A percentile compares a stretch with the other conserved stretches of the same genome.
These are phyloP conservation scores for Fusarium sarcochroum DNA, from an alignment of 2,329 filamentous ascomycete genomes.

Conservation along the genomic window DNA sequence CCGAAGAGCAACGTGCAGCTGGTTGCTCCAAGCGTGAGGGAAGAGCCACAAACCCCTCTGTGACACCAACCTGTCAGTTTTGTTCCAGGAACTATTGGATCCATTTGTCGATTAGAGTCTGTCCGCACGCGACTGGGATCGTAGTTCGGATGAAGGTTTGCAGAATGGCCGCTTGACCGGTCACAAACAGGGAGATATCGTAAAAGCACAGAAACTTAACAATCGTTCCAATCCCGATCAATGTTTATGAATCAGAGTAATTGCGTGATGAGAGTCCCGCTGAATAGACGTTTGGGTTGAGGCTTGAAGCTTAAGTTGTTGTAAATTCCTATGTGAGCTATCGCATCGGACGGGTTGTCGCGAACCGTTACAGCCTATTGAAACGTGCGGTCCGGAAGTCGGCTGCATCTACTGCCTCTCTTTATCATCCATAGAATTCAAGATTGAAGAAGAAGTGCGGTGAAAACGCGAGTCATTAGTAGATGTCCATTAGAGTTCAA, in stretches of 20 bases:
- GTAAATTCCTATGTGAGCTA: not conserved
- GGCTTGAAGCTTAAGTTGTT: not conserved
- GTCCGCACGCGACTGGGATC: not conserved
- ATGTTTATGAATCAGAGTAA: not conserved
- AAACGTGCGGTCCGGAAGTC: constrained; percentile 30
- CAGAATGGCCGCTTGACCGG: constrained; percentile 13
- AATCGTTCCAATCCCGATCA: not conserved
- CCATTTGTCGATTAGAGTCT: not conserved
- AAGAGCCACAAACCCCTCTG: constrained; percentile 34
- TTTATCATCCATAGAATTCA: not conserved
- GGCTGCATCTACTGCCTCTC: constrained; percentile 2
- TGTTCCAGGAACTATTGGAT: constrained; percentile 19
- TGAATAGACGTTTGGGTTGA: not conserved
- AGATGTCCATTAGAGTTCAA: constrained; percentile 4
- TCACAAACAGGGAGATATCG: not conserved
- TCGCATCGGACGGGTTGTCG: constrained; percentile 11
- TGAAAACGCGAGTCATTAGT: constrained; percentile 9
- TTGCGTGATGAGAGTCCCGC: not conserved
- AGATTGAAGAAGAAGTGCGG: not conserved
- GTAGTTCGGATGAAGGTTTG: constrained; percentile 1
- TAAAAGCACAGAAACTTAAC: not conserved
- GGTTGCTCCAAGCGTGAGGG: constrained; percentile 36
- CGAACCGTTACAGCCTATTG: constrained; percentile 31
- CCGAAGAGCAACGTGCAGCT: constrained; percentile 40
- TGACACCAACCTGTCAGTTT: constrained; percentile 34